Evolutionary conservation across 2,329 filamentous ascomycete genomes (phyloP).

Genomic region (Zasmidium cellare): DNA sequence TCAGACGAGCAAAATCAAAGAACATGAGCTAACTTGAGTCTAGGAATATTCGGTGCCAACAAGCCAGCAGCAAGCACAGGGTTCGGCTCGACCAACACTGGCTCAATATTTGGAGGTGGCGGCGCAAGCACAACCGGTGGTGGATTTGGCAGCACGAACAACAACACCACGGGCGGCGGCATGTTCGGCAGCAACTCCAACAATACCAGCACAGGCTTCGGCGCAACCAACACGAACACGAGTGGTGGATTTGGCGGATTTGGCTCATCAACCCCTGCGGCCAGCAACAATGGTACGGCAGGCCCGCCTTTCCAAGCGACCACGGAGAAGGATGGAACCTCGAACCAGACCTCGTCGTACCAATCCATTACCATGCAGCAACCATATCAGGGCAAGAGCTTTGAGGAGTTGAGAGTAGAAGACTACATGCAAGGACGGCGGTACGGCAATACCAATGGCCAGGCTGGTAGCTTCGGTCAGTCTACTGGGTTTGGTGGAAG

Average conservation of each 20-base stretch:
- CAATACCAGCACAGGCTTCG: conserved; percentile 38
- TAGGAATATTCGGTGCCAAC: conserved; percentile 36
- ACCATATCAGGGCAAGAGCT: conserved; percentile 84
- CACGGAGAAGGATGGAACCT: conserved; percentile 71
- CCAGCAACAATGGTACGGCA: conserved; percentile 65
- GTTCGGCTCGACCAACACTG: conserved; percentile 45
- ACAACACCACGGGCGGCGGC: conserved; percentile 8
- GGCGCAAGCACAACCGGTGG: conserved; percentile 41
- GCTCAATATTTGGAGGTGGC: conserved; percentile 38
- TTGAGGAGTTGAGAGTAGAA: conserved; percentile 66
- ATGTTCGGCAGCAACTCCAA: conserved; percentile 12
- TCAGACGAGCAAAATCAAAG: not conserved
- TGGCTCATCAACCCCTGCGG: conserved; percentile 46
- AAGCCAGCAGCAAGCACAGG: conserved; percentile 52
- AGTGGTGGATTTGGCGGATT: conserved; percentile 25
- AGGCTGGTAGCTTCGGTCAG: conserved; percentile 78
- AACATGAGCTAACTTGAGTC: conserved; percentile 7
- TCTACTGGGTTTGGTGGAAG: conserved; percentile 52
- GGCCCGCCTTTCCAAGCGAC: conserved; percentile 65
- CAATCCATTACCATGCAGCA: conserved; percentile 79
- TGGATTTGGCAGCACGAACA: conserved; percentile 31
- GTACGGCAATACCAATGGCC: conserved; percentile 78
- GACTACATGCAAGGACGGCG: conserved; percentile 88
- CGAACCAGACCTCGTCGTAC: conserved; percentile 63
- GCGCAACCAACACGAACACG: conserved; percentile 28